Conservation (phyloP, 1,284 basidiomycete species). For the Exobasidium rhododendri region DNA sequence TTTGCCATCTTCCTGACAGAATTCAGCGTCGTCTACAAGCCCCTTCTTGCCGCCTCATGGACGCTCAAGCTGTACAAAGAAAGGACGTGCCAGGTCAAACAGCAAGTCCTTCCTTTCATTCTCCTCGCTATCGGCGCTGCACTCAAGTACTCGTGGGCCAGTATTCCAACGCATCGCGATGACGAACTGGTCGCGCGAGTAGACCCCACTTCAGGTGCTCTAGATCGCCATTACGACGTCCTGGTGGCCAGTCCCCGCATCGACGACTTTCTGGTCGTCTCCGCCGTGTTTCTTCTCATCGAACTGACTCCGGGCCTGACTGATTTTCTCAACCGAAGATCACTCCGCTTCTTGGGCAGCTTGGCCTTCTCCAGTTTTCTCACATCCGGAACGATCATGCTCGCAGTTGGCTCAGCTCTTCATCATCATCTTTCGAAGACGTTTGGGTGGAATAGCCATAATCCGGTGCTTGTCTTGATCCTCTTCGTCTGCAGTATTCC, state of each 20-base stretch:
- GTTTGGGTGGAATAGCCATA: not conserved
- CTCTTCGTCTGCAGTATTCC: not conserved
- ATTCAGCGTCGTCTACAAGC: constrained; percentile 24
- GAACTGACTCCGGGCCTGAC: constrained; percentile 13
- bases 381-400: not conserved
- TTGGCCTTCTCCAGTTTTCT: not conserved
- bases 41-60: not conserved
- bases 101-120: constrained; percentile 18
- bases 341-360: not conserved
- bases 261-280: constrained; percentile 37
- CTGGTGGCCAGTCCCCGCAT: constrained; percentile 32
- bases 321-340: not conserved
- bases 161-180: constrained; percentile 18
- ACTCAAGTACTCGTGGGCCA: constrained; percentile 40
- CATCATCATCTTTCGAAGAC: not conserved
- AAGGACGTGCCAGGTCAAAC: not conserved
- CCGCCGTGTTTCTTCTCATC: constrained; percentile 29
- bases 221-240: constrained; percentile 15
- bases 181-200: constrained; percentile 29
- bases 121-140: constrained; percentile 21
- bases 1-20: constrained; percentile 38
- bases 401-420: not conserved
- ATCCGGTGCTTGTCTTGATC: not conserved
- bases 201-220: constrained; percentile 26
- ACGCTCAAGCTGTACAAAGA: constrained; percentile 14